A percentile compares a stretch with the other conserved stretches of the same genome.
Conservation (phyloP, 2,329 filamentous ascomycete species). For the Bipolaris sorokiniana region DNA sequence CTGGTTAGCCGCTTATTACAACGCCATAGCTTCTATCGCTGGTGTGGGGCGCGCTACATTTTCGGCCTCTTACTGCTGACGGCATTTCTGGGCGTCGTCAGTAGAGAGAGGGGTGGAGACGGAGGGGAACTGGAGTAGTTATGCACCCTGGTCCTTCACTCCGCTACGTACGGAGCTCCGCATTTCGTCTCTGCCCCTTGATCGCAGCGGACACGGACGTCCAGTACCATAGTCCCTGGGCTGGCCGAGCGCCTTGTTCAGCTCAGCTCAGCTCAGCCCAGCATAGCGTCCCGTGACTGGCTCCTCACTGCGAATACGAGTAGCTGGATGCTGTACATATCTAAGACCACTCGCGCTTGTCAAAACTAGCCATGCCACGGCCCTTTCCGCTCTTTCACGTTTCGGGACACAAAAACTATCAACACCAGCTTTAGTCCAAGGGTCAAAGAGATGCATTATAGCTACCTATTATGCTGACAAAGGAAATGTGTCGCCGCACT, state of each 20-base stretch:
- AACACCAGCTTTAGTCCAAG: background rate
- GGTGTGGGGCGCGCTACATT: too few relatives aligned
- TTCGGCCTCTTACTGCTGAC: slow-evolving; percentile 15
- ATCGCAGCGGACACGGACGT: background rate
- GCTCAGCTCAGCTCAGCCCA: background rate
- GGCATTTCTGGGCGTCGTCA: too few relatives aligned
- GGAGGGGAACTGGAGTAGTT: slow-evolving; percentile 17
- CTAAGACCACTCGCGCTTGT: background rate
- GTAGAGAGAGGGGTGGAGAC: slow-evolving; percentile 13
- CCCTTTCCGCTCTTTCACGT: background rate
- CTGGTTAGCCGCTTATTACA: slow-evolving; percentile 19
- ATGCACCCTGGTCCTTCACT: background rate
- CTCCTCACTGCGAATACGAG: slow-evolving; percentile 13
- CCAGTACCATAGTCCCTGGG: background rate
- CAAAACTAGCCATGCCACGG: background rate
- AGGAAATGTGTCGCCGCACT: background rate
- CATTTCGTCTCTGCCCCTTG: background rate
- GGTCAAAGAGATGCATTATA: background rate
- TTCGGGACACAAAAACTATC: too few relatives aligned
- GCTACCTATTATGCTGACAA: background rate
- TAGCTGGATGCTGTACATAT: background rate
- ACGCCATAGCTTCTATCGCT: slow-evolving; percentile 14
- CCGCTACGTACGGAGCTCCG: background rate
- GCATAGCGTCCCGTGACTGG: slow-evolving; percentile 2
- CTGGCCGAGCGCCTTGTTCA: background rate